These are phyloP conservation scores for Eleusine coracana DNA, from an alignment of 176 grass and related monocot genomes.

Conservation along the genomic window DNA sequence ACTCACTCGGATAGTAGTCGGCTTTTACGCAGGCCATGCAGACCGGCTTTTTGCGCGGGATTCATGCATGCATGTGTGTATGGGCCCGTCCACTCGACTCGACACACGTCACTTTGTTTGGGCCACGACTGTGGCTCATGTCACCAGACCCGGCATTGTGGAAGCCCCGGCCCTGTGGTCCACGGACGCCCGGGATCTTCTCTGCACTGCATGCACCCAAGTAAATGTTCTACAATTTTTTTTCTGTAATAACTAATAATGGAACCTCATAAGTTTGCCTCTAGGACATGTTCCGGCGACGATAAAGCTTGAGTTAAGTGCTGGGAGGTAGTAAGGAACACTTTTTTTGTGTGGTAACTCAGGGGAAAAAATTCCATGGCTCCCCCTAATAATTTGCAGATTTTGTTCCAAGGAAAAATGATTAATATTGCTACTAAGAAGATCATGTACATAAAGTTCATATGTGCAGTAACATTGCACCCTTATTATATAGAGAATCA, in stretches of 20 bases:
- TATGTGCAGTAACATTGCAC: no score
- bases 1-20: background rate
- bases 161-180: constrained; percentile 30
- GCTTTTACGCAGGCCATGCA: constrained; percentile 38
- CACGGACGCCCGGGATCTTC: constrained; percentile 28
- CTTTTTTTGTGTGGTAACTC: no score
- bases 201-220: background rate
- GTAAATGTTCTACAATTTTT: no score
- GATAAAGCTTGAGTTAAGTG: background rate
- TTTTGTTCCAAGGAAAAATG: no score
- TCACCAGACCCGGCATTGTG: constrained; percentile 59
- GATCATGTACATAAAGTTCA: no score
- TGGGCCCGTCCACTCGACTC: constrained; percentile 18
- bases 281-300: background rate
- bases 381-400: no score
- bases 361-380: no score
- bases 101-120: constrained; percentile 48
- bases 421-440: no score
- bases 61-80: constrained; percentile 34
- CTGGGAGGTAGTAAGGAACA: no score
- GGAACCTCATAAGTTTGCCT: background rate
- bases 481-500: no score
- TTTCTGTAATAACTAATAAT: no score
- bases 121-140: constrained; percentile 53
- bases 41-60: constrained; percentile 10